Evolutionary conservation across 2,329 filamentous ascomycete genomes (phyloP).

Genomic region (Daldinia eschscholtzii): DNA sequence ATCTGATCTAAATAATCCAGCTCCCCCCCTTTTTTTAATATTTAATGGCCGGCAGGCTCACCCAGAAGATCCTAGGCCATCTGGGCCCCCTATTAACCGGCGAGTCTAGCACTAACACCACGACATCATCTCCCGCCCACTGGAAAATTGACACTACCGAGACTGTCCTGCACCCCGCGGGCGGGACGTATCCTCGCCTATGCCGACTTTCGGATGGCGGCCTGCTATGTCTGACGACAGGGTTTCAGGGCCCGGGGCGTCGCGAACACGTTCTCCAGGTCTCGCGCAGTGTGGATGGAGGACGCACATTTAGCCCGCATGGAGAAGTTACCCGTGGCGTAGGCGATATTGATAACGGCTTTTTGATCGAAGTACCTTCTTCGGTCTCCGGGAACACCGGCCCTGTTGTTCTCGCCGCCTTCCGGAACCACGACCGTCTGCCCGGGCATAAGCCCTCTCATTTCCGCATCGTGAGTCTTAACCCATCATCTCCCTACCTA

Average conservation of each 20-base stretch:
- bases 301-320: constrained; percentile 56
- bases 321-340: constrained; percentile 59
- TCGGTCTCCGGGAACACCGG: constrained; percentile 39
- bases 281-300: constrained; percentile 60
- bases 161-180: constrained; percentile 55
- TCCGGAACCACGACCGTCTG: constrained; percentile 61
- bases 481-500: no score
- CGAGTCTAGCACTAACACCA: constrained; percentile 2
- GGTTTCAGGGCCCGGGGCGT: constrained; percentile 51
- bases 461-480: constrained; percentile 57
- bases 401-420: constrained; percentile 58
- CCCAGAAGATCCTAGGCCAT: constrained; percentile 41
- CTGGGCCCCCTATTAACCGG: constrained; percentile 31
- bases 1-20: not conserved
- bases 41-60: constrained; percentile 39
- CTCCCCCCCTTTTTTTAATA: not conserved
- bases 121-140: constrained; percentile 6
- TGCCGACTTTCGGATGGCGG: constrained; percentile 59
- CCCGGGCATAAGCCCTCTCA: constrained; percentile 53
- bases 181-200: constrained; percentile 63
- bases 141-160: constrained; percentile 55
- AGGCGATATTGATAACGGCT: constrained; percentile 63
- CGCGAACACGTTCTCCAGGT: constrained; percentile 56
- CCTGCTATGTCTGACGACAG: constrained; percentile 61
- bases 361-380: constrained; percentile 58